phyloP scores from a whole-genome alignment of 345 rosid genomes.

The Dipteronia dyeriana region DNA sequence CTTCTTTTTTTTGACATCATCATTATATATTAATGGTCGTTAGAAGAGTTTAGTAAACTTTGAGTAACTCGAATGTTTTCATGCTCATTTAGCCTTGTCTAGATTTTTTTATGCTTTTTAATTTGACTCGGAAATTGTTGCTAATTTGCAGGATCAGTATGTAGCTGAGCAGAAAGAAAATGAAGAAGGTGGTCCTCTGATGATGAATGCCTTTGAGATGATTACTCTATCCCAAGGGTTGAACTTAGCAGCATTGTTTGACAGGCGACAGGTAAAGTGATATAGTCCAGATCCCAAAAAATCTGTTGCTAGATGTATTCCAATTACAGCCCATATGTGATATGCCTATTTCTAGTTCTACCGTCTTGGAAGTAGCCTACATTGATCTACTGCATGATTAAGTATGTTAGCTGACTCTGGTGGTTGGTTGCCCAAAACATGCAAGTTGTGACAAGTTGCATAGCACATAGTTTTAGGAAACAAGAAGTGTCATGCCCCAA shows the following conservation, averaged over 20 bases:
- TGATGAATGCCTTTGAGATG: constrained; percentile 99
- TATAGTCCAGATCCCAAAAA: neutral
- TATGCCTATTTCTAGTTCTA: neutral
- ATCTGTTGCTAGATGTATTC: constrained; percentile 9
- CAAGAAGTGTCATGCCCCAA: no score
- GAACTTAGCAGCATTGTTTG: constrained; percentile 89
- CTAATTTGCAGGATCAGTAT: constrained; percentile 58
- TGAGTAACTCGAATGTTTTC: neutral
- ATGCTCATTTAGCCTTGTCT: neutral
- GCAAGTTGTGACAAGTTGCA: neutral
- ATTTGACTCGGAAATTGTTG: constrained; percentile 22
- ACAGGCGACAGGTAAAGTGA: constrained; percentile 68
- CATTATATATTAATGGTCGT: neutral
- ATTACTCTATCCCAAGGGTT: constrained; percentile 94
- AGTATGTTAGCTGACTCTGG: constrained; percentile 1
- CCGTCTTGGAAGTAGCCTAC: neutral
- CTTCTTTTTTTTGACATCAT: constrained; percentile 6
- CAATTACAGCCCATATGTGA: neutral
- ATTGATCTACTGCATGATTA: neutral
- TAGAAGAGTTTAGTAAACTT: constrained; percentile 10
- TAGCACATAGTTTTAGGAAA: constrained; percentile 3
- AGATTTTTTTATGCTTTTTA: neutral
- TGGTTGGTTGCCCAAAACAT: constrained; percentile 1
- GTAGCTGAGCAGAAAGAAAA: constrained; percentile 56
- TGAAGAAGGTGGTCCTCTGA: constrained; percentile 58